These are phyloP conservation scores for Arthonia radiata DNA, from an alignment of 495 filamentous ascomycete species.

Conservation along the genomic window DNA sequence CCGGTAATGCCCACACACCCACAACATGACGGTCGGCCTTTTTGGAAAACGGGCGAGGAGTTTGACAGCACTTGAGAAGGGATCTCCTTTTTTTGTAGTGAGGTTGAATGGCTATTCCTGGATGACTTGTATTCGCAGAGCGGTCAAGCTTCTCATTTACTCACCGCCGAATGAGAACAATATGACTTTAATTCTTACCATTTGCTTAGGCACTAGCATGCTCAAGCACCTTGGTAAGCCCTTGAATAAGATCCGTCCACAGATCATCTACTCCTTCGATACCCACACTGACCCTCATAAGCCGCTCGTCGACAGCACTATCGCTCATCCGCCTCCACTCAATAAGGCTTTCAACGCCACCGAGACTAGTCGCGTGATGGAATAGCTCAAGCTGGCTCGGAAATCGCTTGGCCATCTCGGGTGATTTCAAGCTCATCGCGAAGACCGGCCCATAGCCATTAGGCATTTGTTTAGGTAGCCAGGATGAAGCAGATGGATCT, in stretches of 20 bases:
- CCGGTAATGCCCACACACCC: too few relatives aligned
- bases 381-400: constrained; percentile 62
- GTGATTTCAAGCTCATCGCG: constrained; percentile 33
- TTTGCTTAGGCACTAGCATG: too few relatives aligned
- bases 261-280: constrained; percentile 76
- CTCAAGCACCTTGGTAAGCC: constrained; percentile 46
- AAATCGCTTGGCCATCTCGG: constrained; percentile 34
- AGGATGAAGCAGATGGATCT: too few relatives aligned
- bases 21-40: too few relatives aligned
- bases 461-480: constrained; percentile 79
- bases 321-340: constrained; percentile 81
- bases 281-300: constrained; percentile 67
- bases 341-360: constrained; percentile 83
- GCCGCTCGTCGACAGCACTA: constrained; percentile 35
- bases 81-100: too few relatives aligned
- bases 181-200: too few relatives aligned
- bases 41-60: too few relatives aligned
- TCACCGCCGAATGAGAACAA: too few relatives aligned
- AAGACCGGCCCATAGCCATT: constrained; percentile 80
- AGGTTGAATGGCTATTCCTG: too few relatives aligned
- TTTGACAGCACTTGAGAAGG: too few relatives aligned
- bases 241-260: constrained; percentile 40
- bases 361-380: constrained; percentile 84
- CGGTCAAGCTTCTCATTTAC: too few relatives aligned
- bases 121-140: too few relatives aligned